phyloP scores from a whole-genome alignment of 257 asterid species.

The Forsythia suspensa region DNA sequence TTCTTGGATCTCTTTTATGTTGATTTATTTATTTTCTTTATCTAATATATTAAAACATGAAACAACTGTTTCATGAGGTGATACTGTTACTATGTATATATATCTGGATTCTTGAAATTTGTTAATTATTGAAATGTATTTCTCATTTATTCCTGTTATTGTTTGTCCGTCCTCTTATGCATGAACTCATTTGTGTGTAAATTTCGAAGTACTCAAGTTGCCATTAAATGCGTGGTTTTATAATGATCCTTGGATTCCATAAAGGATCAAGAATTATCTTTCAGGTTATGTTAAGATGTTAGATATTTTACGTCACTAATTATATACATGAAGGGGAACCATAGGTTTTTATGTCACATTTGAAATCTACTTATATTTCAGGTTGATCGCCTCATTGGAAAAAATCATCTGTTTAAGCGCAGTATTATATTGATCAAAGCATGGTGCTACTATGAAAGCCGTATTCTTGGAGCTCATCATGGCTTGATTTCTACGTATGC shows the following conservation, averaged over 20 bases:
- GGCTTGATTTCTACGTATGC: conserved; percentile 96
- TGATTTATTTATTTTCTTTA: not conserved
- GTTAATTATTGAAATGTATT: not conserved
- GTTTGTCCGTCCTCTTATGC: not conserved
- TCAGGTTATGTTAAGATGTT: not conserved
- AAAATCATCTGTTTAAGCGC: conserved; percentile 77
- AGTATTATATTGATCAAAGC: conserved; percentile 87
- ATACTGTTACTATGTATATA: not conserved
- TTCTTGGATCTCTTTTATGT: not conserved
- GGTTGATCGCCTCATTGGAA: conserved; percentile 83
- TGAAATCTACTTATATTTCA: conserved; percentile 34
- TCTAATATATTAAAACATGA: not conserved
- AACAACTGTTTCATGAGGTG: not conserved
- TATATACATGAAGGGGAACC: conserved; percentile 1
- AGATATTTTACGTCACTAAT: not conserved
- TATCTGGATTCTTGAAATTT: not conserved
- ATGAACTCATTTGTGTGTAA: not conserved
- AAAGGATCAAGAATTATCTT: not conserved
- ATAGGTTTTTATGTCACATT: conserved; percentile 16
- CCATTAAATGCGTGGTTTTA: not conserved
- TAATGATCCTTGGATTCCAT: not conserved
- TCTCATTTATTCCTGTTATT: not conserved
- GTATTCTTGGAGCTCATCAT: conserved; percentile 89
- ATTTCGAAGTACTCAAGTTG: not conserved
- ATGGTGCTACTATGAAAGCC: conserved; percentile 98